Conservation (phyloP, 495 filamentous ascomycete genomes). For the Penicillium tannophilum region DNA sequence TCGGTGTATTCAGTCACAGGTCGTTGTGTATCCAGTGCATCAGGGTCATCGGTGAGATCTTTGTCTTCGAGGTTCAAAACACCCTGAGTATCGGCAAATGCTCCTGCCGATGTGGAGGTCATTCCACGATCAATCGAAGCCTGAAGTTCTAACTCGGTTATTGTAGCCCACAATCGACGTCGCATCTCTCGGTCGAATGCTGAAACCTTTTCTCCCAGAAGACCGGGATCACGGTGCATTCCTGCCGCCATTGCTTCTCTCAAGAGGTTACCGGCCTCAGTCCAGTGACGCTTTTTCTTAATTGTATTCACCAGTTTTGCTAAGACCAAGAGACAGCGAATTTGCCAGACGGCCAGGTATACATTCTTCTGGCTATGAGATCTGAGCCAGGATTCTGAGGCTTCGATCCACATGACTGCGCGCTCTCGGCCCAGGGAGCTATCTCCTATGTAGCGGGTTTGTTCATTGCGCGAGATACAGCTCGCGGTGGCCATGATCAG, state of each 20-base stretch:
- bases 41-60: conserved; percentile 9
- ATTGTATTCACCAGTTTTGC: conserved; percentile 52
- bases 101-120: conserved; percentile 49
- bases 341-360: conserved; percentile 49
- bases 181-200: conserved; percentile 54
- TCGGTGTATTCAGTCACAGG: conserved; percentile 26
- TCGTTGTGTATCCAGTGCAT: conserved; percentile 30
- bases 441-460: conserved; percentile 41
- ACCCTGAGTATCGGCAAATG: conserved; percentile 51
- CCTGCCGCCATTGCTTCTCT: conserved; percentile 53
- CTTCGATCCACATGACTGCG: conserved; percentile 38
- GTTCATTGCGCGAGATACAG: conserved; percentile 37
- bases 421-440: conserved; percentile 38
- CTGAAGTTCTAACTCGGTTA: conserved; percentile 56
- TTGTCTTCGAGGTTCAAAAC: conserved; percentile 54
- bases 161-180: conserved; percentile 58
- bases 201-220: conserved; percentile 28
- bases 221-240: conserved; percentile 57
- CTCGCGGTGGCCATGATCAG: conserved; percentile 35
- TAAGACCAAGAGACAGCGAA: conserved; percentile 50
- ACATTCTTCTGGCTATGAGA: conserved; percentile 46
- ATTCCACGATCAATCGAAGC: conserved; percentile 55
- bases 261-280: conserved; percentile 49
- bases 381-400: conserved; percentile 36
- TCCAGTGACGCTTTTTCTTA: conserved; percentile 56